Evolutionary conservation across 768 basidiomycete genomes (phyloP), one percentile per base, ranked within the genome.

Genomic region (Sarcomyxa edulis): DNA sequence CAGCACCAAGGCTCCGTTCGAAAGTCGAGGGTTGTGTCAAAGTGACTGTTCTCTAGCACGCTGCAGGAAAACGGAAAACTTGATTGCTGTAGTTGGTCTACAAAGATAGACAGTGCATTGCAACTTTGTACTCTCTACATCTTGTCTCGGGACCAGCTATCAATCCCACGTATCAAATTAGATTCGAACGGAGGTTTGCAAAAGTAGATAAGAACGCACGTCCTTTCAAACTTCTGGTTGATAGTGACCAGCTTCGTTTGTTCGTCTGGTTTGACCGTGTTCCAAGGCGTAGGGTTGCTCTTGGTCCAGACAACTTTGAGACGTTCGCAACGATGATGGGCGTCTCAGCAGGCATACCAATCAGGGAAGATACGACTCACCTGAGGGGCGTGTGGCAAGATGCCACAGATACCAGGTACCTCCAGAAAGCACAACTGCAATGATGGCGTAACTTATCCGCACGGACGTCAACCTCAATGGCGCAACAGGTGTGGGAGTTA

Each of bases 231-330:
- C 49, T 76, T 81, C 55, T 84, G 79, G 65, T 81, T 78, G 26
- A 86, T 74, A 30, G 71, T 57, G 55, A 78, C 51, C 43, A 91
- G 30, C 64, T 91, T 91, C 37, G 74, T 85, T 47, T 76, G 76
- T 61, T 92, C 79, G 52, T 82, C 70, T 26, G 72, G 79, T 56
- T 85, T 71, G 55, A 92, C 73, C 40, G 76, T 71, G 62, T 88
- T 87, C 86, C 87, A 93, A n/a, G 91, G 91, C 15, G 80, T 81
- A 24, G 89, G 89, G 71, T 94, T 93, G 58, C 31, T 74, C 50
- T 74, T 74, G 39, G 72, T 72, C 73, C 74, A 75, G 46, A 73
- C 53, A 35, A 74, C 74, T 75, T 39, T n/a, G 37, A n/a, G n/a
- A n/a, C n/a, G n/a, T n/a, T n/a, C n/a, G n/a, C n/a, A n/a, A n/a